Conservation (phyloP, 345 rosid genomes). For the Rhodamnia argentea region DNA sequence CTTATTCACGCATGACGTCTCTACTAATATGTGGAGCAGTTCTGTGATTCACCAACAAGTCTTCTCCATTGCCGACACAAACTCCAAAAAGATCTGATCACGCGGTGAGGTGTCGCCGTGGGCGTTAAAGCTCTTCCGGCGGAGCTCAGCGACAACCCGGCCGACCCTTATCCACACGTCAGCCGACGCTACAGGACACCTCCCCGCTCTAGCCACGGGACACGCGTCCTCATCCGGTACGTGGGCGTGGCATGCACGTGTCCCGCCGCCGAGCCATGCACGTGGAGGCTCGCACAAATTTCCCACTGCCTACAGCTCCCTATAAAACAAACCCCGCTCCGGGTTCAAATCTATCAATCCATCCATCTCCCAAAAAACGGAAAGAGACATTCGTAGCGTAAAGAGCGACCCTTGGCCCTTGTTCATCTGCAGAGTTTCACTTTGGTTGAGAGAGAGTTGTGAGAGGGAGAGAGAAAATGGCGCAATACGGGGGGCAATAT, state of each 20-base stretch:
- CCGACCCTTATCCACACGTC: not conserved
- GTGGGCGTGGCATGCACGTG: conserved; percentile 1
- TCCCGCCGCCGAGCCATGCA: not conserved
- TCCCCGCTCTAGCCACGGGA: not conserved
- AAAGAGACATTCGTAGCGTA: not conserved
- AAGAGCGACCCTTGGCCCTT: not conserved
- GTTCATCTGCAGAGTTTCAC: not conserved
- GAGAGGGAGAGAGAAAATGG: conserved; percentile 15
- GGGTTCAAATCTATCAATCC: no score
- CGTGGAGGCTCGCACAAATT: not conserved
- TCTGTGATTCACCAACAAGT: not conserved
- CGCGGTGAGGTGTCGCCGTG: not conserved
- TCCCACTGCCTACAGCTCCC: not conserved
- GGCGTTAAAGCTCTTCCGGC: not conserved
- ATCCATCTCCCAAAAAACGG: not conserved
- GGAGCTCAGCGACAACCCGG: not conserved
- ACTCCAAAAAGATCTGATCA: not conserved
- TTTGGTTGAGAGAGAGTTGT: not conserved
- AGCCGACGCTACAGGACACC: not conserved
- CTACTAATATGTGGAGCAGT: not conserved
- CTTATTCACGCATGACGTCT: not conserved
- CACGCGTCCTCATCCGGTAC: not conserved
- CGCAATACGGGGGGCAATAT: conserved; percentile 2
- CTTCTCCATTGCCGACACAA: not conserved
- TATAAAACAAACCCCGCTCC: not conserved